A percentile compares a stretch with the other conserved stretches of the same genome.
phyloP scores from a whole-genome alignment of 495 filamentous ascomycete species.

The Penicillium soppii region DNA sequence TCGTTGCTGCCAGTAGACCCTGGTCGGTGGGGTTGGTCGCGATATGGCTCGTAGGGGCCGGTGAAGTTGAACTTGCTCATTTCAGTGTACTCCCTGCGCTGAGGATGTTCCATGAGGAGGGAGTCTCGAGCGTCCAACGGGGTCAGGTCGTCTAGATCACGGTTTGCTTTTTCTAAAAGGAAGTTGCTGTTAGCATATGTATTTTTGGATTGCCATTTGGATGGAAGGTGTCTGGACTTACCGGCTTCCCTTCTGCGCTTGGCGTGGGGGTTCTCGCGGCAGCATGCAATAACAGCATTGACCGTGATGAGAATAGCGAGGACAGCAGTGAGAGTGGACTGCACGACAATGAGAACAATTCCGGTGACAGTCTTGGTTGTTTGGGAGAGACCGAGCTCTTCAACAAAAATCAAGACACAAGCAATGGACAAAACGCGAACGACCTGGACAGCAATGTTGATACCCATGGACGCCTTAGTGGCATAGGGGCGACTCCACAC shows the following conservation, averaged over 20 bases:
- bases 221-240: conserved; percentile 44
- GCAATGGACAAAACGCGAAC: conserved; percentile 90
- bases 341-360: conserved; percentile 84
- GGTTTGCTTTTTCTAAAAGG: conserved; percentile 69
- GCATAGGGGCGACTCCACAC: conserved; percentile 86
- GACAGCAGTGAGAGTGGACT: conserved; percentile 77
- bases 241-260: conserved; percentile 81
- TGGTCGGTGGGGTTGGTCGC: conserved; percentile 35
- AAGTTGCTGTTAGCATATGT: conserved; percentile 12
- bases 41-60: conserved; percentile 44
- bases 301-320: conserved; percentile 88
- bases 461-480: conserved; percentile 78
- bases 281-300: conserved; percentile 81
- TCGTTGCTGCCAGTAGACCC: conserved; percentile 40
- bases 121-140: conserved; percentile 89
- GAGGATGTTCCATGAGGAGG: conserved; percentile 64
- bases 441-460: conserved; percentile 91
- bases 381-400: conserved; percentile 85
- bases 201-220: neutral
- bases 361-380: conserved; percentile 95
- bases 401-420: conserved; percentile 91
- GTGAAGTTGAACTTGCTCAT: conserved; percentile 52
- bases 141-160: conserved; percentile 83
- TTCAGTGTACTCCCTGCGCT: conserved; percentile 39
- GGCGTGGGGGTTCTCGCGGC: conserved; percentile 85